Evolutionary conservation across 176 grass and related monocot species (phyloP), one percentile per base, ranked within the genome.

Genomic region (Aegilops tauschii): DNA sequence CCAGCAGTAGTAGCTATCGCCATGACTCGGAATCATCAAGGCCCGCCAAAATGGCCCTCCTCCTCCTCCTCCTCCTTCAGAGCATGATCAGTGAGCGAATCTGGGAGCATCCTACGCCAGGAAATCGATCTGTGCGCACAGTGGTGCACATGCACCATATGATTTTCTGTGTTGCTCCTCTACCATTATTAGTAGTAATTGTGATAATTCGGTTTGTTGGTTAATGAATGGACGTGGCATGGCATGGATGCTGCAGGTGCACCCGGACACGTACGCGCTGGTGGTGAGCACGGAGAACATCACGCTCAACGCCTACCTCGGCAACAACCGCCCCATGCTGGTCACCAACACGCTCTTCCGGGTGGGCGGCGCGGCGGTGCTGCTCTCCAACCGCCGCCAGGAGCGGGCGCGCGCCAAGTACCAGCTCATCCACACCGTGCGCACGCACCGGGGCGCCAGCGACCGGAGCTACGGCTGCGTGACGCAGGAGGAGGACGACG

Each of bases 201-300:
- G 14, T 34, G 3, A 2, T 4, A 1, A 35, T 70, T 72, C 2
- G 21, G 36, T 44, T 73, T 12, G n/a, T 16, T 56, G 16, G 5
- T 18, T 54, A 18, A 54, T 17, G 4, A 17, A 54, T 54, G 12
- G 4, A 5, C 4, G 9, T 47, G 4, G 28, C 70, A 3, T 47
- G 42, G 13, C 6, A 16, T 6, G 13, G 39, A 20, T 70, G 68
- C 4, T 76, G 64, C 81, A 92, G 91, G 91, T 93, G 71, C 91
- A 85, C 85, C 84, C 8, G 0, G 82, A 93, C 69, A 93, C 84
- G 81, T 90, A 85, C 65, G 91, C 85, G 72, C 61, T 93, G 85
- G 91, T 93, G 85, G 91, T 93, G 75, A 90, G 87, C 85, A 90
- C 91, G 32, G 91, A 93, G 77, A 93, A 93, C 81, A 87, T 93